Conservation (phyloP, 352 stramenopile species). For the Phytophthora pseudosyringae region DNA sequence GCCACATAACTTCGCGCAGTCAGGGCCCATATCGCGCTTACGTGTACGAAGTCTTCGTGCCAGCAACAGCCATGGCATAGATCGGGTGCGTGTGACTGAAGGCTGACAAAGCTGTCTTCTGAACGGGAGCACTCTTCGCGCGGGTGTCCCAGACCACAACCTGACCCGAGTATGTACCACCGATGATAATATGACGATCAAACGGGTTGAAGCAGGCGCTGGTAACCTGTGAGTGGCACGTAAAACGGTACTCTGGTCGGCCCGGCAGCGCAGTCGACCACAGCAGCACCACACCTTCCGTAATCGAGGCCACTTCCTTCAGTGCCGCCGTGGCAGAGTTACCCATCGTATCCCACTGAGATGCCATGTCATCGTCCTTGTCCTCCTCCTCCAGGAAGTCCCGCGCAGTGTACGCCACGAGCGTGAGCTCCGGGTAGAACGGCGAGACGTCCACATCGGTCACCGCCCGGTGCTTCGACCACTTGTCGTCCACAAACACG, state of each 20-base stretch:
- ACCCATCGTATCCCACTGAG: slow-evolving; percentile 78
- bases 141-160: slow-evolving; percentile 90
- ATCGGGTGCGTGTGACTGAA: slow-evolving; percentile 89
- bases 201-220: slow-evolving; percentile 90
- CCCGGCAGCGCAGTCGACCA: slow-evolving; percentile 87
- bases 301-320: slow-evolving; percentile 64
- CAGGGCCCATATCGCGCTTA: slow-evolving; percentile 37
- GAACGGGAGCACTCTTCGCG: slow-evolving; percentile 79
- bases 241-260: slow-evolving; percentile 87
- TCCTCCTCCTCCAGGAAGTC: slow-evolving; percentile 81
- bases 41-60: slow-evolving; percentile 84
- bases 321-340: slow-evolving; percentile 57
- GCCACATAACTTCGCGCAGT: neutral
- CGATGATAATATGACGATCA: slow-evolving; percentile 86
- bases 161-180: slow-evolving; percentile 87
- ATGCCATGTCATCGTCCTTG: slow-evolving; percentile 51
- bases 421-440: slow-evolving; percentile 83
- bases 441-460: slow-evolving; percentile 85
- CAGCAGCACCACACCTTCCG: slow-evolving; percentile 82
- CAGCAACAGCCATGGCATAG: slow-evolving; percentile 85
- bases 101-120: slow-evolving; percentile 84
- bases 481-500: slow-evolving; percentile 80
- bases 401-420: slow-evolving; percentile 69
- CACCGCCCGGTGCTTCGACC: slow-evolving; percentile 81
- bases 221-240: slow-evolving; percentile 86